Conservation (phyloP, 139 green algal species). For the Cymbomonas tetramitiformis region DNA sequence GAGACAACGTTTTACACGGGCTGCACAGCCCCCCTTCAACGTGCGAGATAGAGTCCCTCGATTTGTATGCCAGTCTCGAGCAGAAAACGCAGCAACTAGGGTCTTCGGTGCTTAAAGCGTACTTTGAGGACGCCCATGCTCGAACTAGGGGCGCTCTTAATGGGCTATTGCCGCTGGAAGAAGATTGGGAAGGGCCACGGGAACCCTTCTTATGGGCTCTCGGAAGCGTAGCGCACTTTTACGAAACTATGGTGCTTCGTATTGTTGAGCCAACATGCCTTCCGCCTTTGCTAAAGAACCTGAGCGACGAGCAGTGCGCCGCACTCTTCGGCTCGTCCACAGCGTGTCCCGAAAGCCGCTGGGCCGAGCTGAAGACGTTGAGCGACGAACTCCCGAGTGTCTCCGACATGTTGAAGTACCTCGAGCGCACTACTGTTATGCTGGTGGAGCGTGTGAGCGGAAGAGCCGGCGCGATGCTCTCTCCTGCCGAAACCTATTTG, state of each 20-base stretch:
- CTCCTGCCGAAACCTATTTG: neutral
- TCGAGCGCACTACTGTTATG: neutral
- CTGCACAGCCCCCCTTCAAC: neutral
- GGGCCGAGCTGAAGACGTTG: neutral
- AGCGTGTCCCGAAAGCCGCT: neutral
- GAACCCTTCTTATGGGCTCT: neutral
- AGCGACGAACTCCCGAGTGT: neutral
- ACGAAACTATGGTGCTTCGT: conserved; percentile 3
- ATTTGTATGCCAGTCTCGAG: neutral
- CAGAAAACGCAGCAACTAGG: neutral
- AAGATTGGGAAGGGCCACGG: neutral
- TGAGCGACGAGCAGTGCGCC: neutral
- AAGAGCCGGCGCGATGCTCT: neutral
- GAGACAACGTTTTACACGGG: conserved; percentile 2
- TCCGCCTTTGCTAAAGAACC: too few species aligned
- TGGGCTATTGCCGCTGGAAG: neutral
- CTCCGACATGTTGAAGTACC: neutral
- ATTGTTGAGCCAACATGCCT: neutral
- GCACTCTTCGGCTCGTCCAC: neutral
- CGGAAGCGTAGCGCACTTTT: conserved; percentile 5
- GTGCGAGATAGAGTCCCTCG: neutral
- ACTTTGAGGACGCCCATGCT: neutral
- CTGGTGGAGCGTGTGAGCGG: neutral
- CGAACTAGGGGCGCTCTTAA: neutral
- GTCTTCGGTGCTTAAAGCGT: neutral